These are phyloP conservation scores for Phaeotremella skinneri DNA, from an alignment of 768 basidiomycete species.

Conservation along the genomic window DNA sequence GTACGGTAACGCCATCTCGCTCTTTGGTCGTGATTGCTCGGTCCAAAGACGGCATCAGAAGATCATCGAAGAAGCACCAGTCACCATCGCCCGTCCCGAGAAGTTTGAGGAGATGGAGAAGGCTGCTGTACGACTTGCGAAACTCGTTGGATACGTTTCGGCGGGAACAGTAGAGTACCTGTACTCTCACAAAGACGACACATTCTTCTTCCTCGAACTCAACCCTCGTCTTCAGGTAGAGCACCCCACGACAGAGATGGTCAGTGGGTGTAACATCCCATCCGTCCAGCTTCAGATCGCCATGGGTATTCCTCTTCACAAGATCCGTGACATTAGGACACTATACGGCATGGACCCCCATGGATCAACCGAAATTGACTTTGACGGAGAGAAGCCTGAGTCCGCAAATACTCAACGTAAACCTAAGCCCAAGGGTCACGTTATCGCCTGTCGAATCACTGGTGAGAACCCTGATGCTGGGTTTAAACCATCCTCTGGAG, in stretches of 20 bases:
- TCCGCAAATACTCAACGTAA: slow-evolving; percentile 85
- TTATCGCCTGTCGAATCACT: slow-evolving; percentile 97
- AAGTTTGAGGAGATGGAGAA: slow-evolving; percentile 98
- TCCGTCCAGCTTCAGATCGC: slow-evolving; percentile 95
- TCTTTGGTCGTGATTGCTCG: slow-evolving; percentile 98
- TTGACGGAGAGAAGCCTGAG: slow-evolving; percentile 88
- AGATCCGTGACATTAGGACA: slow-evolving; percentile 91
- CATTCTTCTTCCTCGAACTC: slow-evolving; percentile 95
- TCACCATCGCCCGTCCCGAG: slow-evolving; percentile 88
- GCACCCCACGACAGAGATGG: slow-evolving; percentile 99
- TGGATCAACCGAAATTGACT: slow-evolving; percentile 88
- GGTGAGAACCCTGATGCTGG: slow-evolving; percentile 99
- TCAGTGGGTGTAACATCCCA: slow-evolving; percentile 96
- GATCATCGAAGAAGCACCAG: slow-evolving; percentile 99
- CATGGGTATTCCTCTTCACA: slow-evolving; percentile 95
- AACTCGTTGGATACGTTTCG: slow-evolving; percentile 97
- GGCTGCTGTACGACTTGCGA: slow-evolving; percentile 97
- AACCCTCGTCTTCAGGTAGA: slow-evolving; percentile 99
- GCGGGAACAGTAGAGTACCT: slow-evolving; percentile 99
- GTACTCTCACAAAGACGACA: slow-evolving; percentile 88
- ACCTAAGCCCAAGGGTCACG: slow-evolving; percentile 95
- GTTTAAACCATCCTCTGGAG: slow-evolving; percentile 97
- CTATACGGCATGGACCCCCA: slow-evolving; percentile 92
- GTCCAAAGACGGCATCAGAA: slow-evolving; percentile 99
- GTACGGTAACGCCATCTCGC: slow-evolving; percentile 97